Conservation (phyloP, 2,329 filamentous ascomycete species). For the Scedosporium aurantiacum region DNA sequence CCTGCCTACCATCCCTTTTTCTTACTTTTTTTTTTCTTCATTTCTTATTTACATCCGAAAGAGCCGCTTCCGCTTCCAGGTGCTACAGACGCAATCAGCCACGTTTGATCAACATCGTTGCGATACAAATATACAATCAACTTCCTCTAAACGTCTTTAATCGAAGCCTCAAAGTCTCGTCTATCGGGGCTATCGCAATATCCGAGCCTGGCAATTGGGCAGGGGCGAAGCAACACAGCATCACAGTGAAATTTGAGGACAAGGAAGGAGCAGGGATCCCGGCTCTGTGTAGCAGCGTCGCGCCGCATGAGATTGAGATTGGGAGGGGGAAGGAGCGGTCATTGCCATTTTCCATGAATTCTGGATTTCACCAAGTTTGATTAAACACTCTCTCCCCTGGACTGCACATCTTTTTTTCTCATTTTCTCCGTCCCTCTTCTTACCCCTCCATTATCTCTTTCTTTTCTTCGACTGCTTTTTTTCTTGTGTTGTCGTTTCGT, state of each 20-base stretch:
- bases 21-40: not conserved
- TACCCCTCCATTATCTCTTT: not conserved
- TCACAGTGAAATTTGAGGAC: constrained; percentile 1
- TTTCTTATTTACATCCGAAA: not conserved
- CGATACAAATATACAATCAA: too few species aligned
- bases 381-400: not conserved
- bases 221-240: not conserved
- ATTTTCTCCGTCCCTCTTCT: not conserved
- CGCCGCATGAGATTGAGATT: not conserved
- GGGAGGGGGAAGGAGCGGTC: not conserved
- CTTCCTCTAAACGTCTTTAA: too few species aligned
- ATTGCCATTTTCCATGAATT: not conserved
- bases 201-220: not conserved
- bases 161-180: too few species aligned
- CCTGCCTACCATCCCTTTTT: not conserved
- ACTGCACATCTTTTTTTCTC: not conserved
- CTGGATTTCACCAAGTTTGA: not conserved
- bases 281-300: not conserved
- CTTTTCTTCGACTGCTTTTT: not conserved
- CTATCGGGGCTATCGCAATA: not conserved
- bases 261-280: constrained; percentile 3
- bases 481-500: not conserved
- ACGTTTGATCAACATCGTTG: too few species aligned
- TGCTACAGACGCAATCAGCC: too few species aligned
- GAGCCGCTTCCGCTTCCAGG: too few species aligned